phyloP scores from a whole-genome alignment of 192 early-diverging fungal species.

The Coemansia sp. region DNA sequence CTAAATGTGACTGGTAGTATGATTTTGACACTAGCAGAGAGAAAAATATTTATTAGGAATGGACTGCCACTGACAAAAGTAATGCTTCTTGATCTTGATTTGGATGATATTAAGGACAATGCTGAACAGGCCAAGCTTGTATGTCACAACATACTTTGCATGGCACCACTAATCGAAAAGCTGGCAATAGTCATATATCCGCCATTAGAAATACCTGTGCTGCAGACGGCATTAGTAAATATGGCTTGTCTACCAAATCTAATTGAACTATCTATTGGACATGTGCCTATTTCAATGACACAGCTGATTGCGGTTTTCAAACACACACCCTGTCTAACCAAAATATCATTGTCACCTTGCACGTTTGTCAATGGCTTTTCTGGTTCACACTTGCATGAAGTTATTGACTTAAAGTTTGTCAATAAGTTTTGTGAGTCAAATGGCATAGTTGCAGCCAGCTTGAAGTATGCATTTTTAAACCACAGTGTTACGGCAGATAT shows the following conservation, averaged over 20 bases:
- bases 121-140: not conserved
- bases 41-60: not conserved
- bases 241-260: not conserved
- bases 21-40: not conserved
- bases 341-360: not conserved
- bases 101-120: slow-evolving; percentile 1
- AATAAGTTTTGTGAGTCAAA: not conserved
- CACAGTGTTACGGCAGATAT: not conserved
- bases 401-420: not conserved
- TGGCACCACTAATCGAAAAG: not conserved
- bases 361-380: not conserved
- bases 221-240: not conserved
- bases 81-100: not conserved
- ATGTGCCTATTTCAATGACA: not conserved
- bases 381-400: not conserved
- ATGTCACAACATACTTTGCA: not conserved
- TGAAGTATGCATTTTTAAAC: not conserved
- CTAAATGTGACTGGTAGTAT: not conserved
- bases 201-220: no score
- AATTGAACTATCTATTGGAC: not conserved
- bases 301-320: not conserved
- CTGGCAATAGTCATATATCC: not conserved
- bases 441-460: not conserved
- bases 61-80: not conserved
- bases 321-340: not conserved